A percentile compares a stretch with the other conserved stretches of the same genome.
Evolutionary conservation across 2,329 filamentous ascomycete species (phyloP).

Genomic region (Colletotrichum sojae): DNA sequence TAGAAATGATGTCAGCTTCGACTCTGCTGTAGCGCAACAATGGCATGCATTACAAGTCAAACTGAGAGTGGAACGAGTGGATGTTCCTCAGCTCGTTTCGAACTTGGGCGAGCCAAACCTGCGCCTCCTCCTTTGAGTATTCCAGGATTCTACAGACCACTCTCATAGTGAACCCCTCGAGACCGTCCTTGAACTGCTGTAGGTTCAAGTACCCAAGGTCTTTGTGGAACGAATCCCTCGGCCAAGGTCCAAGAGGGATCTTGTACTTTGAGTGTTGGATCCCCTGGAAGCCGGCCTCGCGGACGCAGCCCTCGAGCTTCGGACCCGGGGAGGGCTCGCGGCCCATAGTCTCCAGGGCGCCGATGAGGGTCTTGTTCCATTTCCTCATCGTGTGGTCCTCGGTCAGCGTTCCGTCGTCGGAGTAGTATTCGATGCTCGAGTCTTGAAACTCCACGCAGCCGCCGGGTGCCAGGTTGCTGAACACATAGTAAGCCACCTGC

Average conservation of each 20-base stretch:
- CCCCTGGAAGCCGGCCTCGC: constrained; percentile 54
- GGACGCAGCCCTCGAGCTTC: constrained; percentile 44
- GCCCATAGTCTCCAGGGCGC: constrained; percentile 1
- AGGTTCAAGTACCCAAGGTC: constrained; percentile 41
- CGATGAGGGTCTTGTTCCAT: constrained; percentile 37
- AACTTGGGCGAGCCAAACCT: constrained; percentile 47
- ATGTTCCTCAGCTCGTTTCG: constrained; percentile 47
- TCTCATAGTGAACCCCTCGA: constrained; percentile 45
- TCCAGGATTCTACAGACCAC: constrained; percentile 49
- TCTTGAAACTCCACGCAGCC: constrained; percentile 49
- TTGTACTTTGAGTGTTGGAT: constrained; percentile 50
- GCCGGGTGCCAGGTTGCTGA: constrained; percentile 51
- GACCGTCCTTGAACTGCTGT: constrained; percentile 40
- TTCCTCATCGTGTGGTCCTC: constrained; percentile 22
- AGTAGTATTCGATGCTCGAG: constrained; percentile 40
- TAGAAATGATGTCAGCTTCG: neutral
- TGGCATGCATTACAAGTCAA: neutral
- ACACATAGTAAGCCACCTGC: neutral
- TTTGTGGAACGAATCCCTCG: constrained; percentile 43
- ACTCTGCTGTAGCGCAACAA: neutral
- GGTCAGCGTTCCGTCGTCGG: constrained; percentile 44
- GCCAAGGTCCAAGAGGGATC: constrained; percentile 53
- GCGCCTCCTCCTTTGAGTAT: constrained; percentile 47
- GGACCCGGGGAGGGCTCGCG: constrained; percentile 43
- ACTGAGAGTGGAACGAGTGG: constrained; percentile 44